Conservation (phyloP, 2,329 filamentous ascomycete genomes). For the Emmonsiellopsis sp. region DNA sequence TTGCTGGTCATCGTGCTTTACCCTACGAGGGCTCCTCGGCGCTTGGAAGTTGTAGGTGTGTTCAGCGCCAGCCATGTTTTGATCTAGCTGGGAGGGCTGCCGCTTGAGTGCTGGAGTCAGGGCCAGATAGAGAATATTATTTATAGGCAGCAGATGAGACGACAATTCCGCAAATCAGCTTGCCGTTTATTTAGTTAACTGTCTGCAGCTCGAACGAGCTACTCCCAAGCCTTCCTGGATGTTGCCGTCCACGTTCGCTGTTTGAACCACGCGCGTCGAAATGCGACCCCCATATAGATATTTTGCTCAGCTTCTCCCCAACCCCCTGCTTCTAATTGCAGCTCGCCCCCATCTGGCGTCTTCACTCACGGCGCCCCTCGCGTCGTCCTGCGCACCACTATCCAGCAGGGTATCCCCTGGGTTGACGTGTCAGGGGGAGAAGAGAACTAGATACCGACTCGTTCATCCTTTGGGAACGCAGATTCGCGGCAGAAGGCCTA, state of each 20-base stretch:
- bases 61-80: too few relatives aligned
- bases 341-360: neutral
- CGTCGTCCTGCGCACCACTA: slow-evolving; percentile 2
- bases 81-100: too few relatives aligned
- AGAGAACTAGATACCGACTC: slow-evolving; percentile 8
- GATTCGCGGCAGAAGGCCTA: slow-evolving; percentile 2
- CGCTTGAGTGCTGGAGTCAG: too few relatives aligned
- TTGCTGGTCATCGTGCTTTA: rapidly evolving
- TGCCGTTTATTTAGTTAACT: too few relatives aligned
- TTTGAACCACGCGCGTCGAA: neutral
- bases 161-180: too few relatives aligned
- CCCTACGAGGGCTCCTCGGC: too few relatives aligned
- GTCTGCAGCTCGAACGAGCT: too few relatives aligned
- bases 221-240: neutral
- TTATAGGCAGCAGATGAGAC: too few relatives aligned
- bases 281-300: neutral
- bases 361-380: neutral
- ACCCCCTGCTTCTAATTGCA: neutral
- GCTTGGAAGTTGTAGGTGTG: too few relatives aligned
- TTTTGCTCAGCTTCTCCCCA: neutral
- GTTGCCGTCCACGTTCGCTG: neutral
- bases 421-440: slow-evolving; percentile 6
- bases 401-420: slow-evolving; percentile 6
- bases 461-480: slow-evolving; percentile 8
- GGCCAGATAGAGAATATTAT: too few relatives aligned